These are phyloP conservation scores for Penicillium sp. DNA, from an alignment of 2,329 filamentous ascomycete species.

Conservation along the genomic window DNA sequence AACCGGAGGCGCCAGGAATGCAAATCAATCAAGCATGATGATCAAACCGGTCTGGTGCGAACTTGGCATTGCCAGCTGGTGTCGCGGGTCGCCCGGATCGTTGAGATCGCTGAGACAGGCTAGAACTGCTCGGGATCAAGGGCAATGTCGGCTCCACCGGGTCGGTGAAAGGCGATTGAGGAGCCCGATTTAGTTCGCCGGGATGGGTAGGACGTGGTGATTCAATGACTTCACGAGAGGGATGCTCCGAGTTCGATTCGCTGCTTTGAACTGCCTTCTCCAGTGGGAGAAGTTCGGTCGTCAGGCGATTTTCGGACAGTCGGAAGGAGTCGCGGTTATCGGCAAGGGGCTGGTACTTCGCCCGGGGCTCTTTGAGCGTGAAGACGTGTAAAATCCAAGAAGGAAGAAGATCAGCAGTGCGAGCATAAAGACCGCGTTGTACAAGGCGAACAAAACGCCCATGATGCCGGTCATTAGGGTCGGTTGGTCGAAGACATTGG, in stretches of 20 bases:
- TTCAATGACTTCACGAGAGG: background rate
- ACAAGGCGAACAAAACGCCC: constrained; percentile 80
- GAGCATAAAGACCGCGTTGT: constrained; percentile 77
- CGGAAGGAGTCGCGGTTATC: constrained; percentile 95
- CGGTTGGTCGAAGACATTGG: constrained; percentile 76
- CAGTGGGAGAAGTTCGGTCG: constrained; percentile 83
- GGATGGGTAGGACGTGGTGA: background rate
- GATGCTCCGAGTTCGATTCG: background rate
- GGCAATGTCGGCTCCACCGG: constrained; percentile 11
- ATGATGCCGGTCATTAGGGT: constrained; percentile 78
- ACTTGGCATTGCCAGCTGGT: background rate
- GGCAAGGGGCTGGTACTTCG: constrained; percentile 88
- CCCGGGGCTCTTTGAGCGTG: constrained; percentile 88
- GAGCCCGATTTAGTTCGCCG: constrained; percentile 1
- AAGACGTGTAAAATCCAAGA: constrained; percentile 69
- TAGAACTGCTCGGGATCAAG: constrained; percentile 9
- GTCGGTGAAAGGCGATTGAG: constrained; percentile 7
- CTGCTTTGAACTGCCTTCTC: constrained; percentile 83
- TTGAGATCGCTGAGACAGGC: background rate
- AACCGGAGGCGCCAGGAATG: background rate
- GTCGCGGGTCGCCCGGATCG: background rate
- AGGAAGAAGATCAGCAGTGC: constrained; percentile 78
- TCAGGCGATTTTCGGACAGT: constrained; percentile 81
- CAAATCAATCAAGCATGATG: background rate
- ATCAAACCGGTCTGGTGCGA: background rate